Percentiles rank a stretch among this genome's conserved stretches.
phyloP scores from a whole-genome alignment of 306 rosid genomes.

The Quercus berberidifolia region DNA sequence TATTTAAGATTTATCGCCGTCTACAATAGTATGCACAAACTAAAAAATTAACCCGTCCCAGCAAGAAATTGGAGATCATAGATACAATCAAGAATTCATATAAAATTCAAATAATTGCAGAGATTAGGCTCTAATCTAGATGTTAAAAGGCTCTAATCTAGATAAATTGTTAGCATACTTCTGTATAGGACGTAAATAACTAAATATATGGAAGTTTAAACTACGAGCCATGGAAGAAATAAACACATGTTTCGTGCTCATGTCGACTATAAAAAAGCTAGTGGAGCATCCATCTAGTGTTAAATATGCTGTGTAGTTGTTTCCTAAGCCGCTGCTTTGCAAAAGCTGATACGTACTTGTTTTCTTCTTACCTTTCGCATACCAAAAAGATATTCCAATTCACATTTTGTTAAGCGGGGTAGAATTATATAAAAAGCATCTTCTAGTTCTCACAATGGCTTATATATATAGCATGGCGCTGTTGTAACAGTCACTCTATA shows the following conservation, averaged over 20 bases:
- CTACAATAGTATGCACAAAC: no score
- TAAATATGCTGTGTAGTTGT: not conserved
- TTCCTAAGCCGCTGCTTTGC: not conserved
- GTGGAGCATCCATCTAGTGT: not conserved
- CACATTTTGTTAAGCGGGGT: not conserved
- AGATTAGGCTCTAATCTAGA: not conserved
- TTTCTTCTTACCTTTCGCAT: no score
- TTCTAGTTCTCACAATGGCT: no score
- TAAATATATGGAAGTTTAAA: not conserved
- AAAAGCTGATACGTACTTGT: not conserved
- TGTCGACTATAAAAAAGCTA: not conserved
- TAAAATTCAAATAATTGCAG: not conserved
- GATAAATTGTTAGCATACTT: not conserved
- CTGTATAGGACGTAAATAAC: not conserved
- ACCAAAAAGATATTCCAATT: not conserved
- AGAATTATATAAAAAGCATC: no score
- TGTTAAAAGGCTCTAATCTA: not conserved
- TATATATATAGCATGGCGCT: no score
- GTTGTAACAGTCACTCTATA: no score
- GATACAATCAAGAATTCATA: not conserved
- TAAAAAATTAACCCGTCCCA: not conserved
- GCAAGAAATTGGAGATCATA: not conserved
- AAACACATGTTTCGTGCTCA: not conserved
- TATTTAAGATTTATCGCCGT: not conserved
- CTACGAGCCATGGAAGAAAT: not conserved